Percentiles rank a stretch among this genome's conserved stretches.
Evolutionary conservation across 768 basidiomycete species (phyloP).

Genomic region (Lactarius evosmus): DNA sequence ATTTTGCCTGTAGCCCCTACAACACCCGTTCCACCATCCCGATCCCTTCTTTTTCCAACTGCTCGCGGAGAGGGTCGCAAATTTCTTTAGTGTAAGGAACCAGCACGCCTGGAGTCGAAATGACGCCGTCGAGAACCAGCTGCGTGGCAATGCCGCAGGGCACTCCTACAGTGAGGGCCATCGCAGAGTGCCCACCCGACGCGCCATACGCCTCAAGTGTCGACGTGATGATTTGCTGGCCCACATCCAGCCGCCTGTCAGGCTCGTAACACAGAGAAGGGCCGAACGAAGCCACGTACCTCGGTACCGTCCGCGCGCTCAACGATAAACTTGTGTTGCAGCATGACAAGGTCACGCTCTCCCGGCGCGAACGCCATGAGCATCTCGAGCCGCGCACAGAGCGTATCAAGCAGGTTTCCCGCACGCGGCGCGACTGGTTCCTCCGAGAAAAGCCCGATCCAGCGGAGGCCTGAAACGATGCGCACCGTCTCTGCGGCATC

Average conservation of each 20-base stretch:
- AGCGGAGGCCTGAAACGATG: slow-evolving; percentile 85
- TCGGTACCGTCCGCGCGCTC: slow-evolving; percentile 80
- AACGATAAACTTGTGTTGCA: slow-evolving; percentile 97
- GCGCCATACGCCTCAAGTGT: slow-evolving; percentile 88
- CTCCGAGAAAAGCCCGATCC: slow-evolving; percentile 89
- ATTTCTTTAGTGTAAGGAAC: slow-evolving; percentile 86
- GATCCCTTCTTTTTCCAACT: slow-evolving; percentile 71
- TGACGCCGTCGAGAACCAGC: slow-evolving; percentile 82
- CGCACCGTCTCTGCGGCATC: slow-evolving; percentile 63
- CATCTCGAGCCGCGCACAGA: slow-evolving; percentile 85
- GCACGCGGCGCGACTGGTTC: slow-evolving; percentile 59
- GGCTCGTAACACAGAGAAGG: not conserved
- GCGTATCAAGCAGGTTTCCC: slow-evolving; percentile 85
- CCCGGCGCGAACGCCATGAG: slow-evolving; percentile 89
- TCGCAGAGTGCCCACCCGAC: slow-evolving; percentile 76
- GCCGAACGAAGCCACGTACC: slow-evolving; percentile 38
- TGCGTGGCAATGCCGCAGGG: slow-evolving; percentile 94
- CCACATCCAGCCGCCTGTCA: slow-evolving; percentile 8
- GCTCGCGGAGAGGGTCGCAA: slow-evolving; percentile 66
- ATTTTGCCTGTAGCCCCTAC: slow-evolving; percentile 35
- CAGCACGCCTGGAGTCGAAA: slow-evolving; percentile 74
- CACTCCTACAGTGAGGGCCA: slow-evolving; percentile 89
- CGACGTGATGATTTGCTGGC: slow-evolving; percentile 80
- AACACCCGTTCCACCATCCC: slow-evolving; percentile 67
- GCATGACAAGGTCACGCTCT: slow-evolving; percentile 94